A percentile compares a stretch with the other conserved stretches of the same genome.
phyloP scores from a whole-genome alignment of 2,329 filamentous ascomycete genomes.

The Cercospora berteroae region DNA sequence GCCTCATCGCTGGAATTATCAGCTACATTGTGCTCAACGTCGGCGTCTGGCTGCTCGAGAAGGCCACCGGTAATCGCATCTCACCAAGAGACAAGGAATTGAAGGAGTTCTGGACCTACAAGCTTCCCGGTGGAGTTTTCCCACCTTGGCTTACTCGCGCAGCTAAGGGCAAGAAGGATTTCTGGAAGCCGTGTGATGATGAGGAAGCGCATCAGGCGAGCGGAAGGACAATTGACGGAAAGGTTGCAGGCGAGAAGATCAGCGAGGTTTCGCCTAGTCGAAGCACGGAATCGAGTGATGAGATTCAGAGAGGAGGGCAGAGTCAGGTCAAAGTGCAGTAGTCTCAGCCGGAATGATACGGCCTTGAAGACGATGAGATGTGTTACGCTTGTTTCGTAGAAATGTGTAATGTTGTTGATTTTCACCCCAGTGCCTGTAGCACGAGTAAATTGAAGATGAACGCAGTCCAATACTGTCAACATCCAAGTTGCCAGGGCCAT shows the following conservation, averaged over 20 bases:
- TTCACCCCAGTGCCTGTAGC: background rate
- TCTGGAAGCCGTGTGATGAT: conserved; percentile 56
- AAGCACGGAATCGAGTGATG: conserved; percentile 1
- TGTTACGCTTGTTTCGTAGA: background rate
- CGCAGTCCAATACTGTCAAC: background rate
- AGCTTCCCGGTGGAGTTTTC: conserved; percentile 69
- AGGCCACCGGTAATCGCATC: conserved; percentile 65
- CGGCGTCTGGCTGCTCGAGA: conserved; percentile 66
- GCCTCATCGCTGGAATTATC: conserved; percentile 76
- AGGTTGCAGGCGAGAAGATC: background rate
- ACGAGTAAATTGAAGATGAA: background rate
- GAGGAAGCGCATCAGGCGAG: conserved; percentile 11
- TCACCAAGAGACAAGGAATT: conserved; percentile 71
- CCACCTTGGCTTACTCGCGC: conserved; percentile 71
- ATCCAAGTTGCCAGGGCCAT: background rate
- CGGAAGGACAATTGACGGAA: conserved; percentile 7
- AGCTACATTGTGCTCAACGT: conserved; percentile 75
- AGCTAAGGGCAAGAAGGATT: conserved; percentile 66
- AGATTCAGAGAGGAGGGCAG: background rate
- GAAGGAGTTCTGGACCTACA: conserved; percentile 79
- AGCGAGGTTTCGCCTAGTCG: conserved; percentile 4
- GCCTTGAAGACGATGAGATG: background rate
- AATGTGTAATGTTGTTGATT: background rate
- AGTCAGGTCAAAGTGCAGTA: conserved; percentile 6
- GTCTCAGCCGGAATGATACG: background rate